Evolutionary conservation across 2,329 filamentous ascomycete species (phyloP), one percentile per base, ranked within the genome.

Genomic region (Sclerotiophoma versabilis): DNA sequence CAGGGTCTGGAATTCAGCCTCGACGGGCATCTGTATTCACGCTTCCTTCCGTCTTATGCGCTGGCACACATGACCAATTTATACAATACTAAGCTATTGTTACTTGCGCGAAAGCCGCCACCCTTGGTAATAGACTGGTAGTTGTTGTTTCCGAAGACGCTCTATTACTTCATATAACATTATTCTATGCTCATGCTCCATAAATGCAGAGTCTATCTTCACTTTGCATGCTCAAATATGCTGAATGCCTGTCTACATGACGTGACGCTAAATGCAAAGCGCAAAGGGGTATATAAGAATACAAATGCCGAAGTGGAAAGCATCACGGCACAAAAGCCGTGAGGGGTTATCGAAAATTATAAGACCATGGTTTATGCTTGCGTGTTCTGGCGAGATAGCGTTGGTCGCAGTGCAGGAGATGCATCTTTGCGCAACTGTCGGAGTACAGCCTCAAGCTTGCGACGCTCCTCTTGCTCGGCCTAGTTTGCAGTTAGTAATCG

Each of bases 381-480:
- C 29, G 51, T 54, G 8, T 45, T 49, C 41, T 54, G 51, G 27
- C 51, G 51, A 8, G 51, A 54, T 14, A 54, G 25, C 42, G 14
- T 42, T 4, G 46, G 52, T 33, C 52, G 52, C 7, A 50, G 25
- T 22, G 52, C 47, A 27, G 64, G 67, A n/a, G 57, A 45, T 8
- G 73, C 67, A 17, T 80, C 77, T 58, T 77, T 80, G 46, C 77
- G 77, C 47, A 85, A 62, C 15, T 77, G 77, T 38, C 87, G 82
- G 25, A 91, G 75, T 56, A 87, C 76, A 34, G 81, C 80, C 75
- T 91, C 88, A n/a, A 90, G 75, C 68, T 82, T 82, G 43, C 86
- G 82, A 39, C 87, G 81, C 75, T 90, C 87, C 75, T 89, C 87
- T 81, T 91, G 87, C 73, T 91, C 88, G 57, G 81, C 81, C 88